These are phyloP conservation scores for Mycosphaerella arachidis DNA, from an alignment of 2,329 filamentous ascomycete species.

Conservation along the genomic window DNA sequence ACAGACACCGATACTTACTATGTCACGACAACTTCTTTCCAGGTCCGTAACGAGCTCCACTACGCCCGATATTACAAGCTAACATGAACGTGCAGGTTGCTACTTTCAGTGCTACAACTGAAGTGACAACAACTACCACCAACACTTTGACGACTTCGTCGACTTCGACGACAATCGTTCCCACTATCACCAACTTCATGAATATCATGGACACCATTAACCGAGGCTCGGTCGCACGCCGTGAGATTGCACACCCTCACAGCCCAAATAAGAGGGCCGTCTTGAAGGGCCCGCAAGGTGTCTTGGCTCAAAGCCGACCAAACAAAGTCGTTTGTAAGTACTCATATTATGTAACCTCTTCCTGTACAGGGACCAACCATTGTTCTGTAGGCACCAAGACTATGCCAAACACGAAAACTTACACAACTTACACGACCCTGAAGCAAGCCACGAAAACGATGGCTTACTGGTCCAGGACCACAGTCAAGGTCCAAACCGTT, in stretches of 20 bases:
- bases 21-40: too few species aligned
- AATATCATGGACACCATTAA: neutral
- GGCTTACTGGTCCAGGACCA: neutral
- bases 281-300: constrained; percentile 2
- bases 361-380: too few species aligned
- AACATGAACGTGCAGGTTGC: too few species aligned
- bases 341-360: too few species aligned
- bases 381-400: neutral
- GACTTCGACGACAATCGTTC: neutral
- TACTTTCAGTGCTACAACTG: too few species aligned
- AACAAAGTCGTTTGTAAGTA: constrained; percentile 5
- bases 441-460: neutral
- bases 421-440: neutral
- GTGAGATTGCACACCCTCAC: too few species aligned
- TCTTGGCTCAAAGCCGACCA: constrained; percentile 3
- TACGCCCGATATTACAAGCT: too few species aligned
- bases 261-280: constrained; percentile 3
- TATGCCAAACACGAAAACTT: neutral
- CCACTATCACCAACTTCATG: neutral
- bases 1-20: too few species aligned
- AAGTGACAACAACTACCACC: too few species aligned
- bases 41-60: too few species aligned
- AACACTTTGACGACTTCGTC: too few species aligned
- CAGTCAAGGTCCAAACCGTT: neutral
- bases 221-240: neutral